phyloP scores from a whole-genome alignment of 169 alveolate species.

The Plasmodium fragile region DNA sequence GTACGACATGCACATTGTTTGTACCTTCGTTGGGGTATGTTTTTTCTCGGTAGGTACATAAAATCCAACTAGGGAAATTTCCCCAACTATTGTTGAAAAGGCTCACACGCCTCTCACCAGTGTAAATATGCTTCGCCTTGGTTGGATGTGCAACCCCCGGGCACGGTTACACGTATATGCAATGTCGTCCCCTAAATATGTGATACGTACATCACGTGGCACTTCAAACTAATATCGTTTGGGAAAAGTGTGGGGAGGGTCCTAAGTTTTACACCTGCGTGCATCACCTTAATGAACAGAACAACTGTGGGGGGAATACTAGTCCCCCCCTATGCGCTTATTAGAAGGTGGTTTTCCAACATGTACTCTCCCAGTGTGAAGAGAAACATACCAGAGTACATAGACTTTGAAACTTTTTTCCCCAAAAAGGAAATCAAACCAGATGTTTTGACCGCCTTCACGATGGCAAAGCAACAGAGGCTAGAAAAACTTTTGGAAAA shows the following conservation, averaged over 20 bases:
- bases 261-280: background rate
- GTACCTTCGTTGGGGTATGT: background rate
- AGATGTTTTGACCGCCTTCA: slow-evolving; percentile 75
- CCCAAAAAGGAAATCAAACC: slow-evolving; percentile 79
- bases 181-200: background rate
- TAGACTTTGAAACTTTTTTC: slow-evolving; percentile 87
- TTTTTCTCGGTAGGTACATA: background rate
- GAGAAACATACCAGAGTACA: slow-evolving; percentile 83
- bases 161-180: background rate
- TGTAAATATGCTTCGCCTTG: background rate
- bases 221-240: background rate
- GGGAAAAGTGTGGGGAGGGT: background rate
- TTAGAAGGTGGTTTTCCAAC: slow-evolving; percentile 42
- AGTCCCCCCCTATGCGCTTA: background rate
- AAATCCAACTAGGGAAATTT: background rate
- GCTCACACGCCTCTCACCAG: background rate
- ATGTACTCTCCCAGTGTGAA: slow-evolving; percentile 80
- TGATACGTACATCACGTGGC: background rate
- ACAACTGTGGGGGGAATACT: background rate
- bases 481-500: slow-evolving; percentile 47
- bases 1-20: background rate
- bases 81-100: background rate
- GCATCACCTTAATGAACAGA: slow-evolving; percentile 5
- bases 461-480: slow-evolving; percentile 80
- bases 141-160: background rate